phyloP scores from a whole-genome alignment of 2,329 filamentous ascomycete genomes.

The Pseudogymnoascus sp. region DNA sequence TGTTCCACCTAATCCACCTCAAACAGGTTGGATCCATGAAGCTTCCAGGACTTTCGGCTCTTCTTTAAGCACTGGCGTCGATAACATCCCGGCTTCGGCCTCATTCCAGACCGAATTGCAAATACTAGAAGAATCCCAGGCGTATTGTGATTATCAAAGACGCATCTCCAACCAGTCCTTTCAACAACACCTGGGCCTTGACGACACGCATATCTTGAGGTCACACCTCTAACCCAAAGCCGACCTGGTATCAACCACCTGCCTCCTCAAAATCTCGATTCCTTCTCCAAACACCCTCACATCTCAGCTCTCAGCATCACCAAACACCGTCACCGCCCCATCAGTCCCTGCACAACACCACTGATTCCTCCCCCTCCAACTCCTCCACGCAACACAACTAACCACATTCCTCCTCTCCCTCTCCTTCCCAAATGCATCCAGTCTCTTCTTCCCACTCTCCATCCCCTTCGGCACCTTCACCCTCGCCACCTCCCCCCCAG shows the following conservation, averaged over 20 bases:
- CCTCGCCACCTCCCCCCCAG: constrained; percentile 57
- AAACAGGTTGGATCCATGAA: neutral
- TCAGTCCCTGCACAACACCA: constrained; percentile 59
- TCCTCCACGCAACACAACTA: constrained; percentile 56
- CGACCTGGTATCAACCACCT: neutral
- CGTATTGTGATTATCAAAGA: neutral
- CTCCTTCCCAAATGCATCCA: constrained; percentile 53
- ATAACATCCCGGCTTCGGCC: neutral
- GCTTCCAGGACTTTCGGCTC: neutral
- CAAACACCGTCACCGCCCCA: constrained; percentile 57
- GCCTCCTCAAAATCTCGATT: neutral
- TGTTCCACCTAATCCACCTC: neutral
- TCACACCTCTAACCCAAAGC: neutral
- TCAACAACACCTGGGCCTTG: neutral
- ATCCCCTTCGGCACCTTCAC: constrained; percentile 39
- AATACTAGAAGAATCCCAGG: neutral
- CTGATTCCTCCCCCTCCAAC: constrained; percentile 54
- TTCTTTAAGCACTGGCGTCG: neutral
- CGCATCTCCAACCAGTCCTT: neutral
- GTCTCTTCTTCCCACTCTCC: constrained; percentile 36
- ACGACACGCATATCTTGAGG: too few relatives aligned
- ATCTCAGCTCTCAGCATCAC: constrained; percentile 20
- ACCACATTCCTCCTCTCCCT: constrained; percentile 52
- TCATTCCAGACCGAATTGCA: neutral
- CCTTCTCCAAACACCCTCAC: neutral